A percentile compares a stretch with the other conserved stretches of the same genome.
phyloP scores from a whole-genome alignment of 2,329 filamentous ascomycete species.

The Phaeosphaeria sp. region DNA sequence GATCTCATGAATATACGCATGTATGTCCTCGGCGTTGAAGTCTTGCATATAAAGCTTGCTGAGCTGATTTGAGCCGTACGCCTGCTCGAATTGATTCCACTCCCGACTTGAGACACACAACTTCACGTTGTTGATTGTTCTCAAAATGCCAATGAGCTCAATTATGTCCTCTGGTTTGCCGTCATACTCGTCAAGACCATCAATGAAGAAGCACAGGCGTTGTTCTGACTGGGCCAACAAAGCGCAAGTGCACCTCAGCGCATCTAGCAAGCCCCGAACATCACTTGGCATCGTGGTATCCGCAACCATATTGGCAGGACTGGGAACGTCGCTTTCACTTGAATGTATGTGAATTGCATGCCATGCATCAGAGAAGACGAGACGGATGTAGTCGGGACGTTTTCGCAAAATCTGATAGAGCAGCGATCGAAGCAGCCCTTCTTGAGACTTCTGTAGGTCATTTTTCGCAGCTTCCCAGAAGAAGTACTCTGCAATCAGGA shows the following conservation, averaged over 20 bases:
- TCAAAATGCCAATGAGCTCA: constrained; percentile 23
- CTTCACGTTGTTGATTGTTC: constrained; percentile 2
- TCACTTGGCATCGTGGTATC: not conserved
- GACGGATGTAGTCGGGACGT: not conserved
- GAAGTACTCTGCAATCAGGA: not conserved
- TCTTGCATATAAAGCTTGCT: constrained; percentile 5
- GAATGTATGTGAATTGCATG: no score
- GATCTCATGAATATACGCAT: constrained; percentile 14
- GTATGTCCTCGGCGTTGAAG: constrained; percentile 13
- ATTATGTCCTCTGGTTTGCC: constrained; percentile 11
- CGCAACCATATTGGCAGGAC: no score
- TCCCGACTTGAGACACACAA: constrained; percentile 14
- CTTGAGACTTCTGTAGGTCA: constrained; percentile 1
- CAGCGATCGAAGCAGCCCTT: constrained; percentile 4
- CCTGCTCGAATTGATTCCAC: constrained; percentile 11
- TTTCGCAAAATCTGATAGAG: not conserved
- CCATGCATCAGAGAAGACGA: not conserved
- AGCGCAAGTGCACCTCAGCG: not conserved
- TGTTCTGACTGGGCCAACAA: not conserved
- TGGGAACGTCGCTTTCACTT: no score
- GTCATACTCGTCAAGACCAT: constrained; percentile 2
- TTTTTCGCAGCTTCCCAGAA: constrained; percentile 6
- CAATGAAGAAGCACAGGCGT: constrained; percentile 13
- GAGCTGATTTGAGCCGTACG: not conserved
- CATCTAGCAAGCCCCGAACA: not conserved